Evolutionary conservation across 1,139 yeast genomes (phyloP), one percentile per base, ranked within the genome.

Genomic region (Taphrina sp.): DNA sequence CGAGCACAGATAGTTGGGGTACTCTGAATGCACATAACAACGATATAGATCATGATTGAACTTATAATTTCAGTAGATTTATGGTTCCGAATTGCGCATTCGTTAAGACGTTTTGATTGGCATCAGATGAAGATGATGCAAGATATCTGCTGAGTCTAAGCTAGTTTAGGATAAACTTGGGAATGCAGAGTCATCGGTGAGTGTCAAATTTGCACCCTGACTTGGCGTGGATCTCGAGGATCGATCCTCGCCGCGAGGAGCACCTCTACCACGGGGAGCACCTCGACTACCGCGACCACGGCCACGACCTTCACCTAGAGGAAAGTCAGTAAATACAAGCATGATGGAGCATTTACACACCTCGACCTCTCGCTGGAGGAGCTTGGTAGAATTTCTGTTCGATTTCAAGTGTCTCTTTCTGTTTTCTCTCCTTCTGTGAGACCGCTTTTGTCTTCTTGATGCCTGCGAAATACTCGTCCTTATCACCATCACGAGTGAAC

Each of bases 371-470:
- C 10, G 17, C 52, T n/a, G 45, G 28, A 20, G 62, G 53, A 2
- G 60, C 46, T 24, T 37, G 57, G 60, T 81, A 77, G 66, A 81
- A 81, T 60, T 74, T 69, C 62, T 85, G 79, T 63, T 80, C 79
- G 64, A 83, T 70, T 64, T 82, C 87, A 66, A 83, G 73, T 65
- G 76, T 73, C 66, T 75, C 76, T 81, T 82, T 83, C 79, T 84
- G 84, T 72, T 74, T 76, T 64, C 79, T 74, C 77, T 81, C 82
- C 36, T 45, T 38, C 60, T 61, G 60, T 72, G 78, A 34, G 49
- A 67, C 64, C 52, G 64, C 58, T 69, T 70, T 70, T 68, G 72
- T 62, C 74, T 79, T 79, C 78, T 81, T 77, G 65, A 73, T 69
- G 58, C 73, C 69, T 58, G 79, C 69, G 67, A 73, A 79, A 58